Evolutionary conservation across 306 rosid genomes (phyloP), one percentile per base, ranked within the genome.

Genomic region (Castanopsis chinensis): DNA sequence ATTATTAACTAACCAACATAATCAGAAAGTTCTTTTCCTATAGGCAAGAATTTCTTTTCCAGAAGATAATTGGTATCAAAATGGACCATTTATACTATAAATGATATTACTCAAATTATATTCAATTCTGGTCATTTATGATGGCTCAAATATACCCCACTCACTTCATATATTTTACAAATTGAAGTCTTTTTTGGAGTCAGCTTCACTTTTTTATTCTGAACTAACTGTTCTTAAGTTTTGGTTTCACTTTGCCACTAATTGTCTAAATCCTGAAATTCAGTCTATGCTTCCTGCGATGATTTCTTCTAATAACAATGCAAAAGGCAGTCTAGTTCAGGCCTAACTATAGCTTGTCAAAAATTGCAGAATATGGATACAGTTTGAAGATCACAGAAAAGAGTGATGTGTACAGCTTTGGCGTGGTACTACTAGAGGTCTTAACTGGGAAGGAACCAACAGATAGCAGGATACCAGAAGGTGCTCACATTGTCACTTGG

Each of bases 341-440:
- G 73, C 60, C 43, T 81, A 78, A 78, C 51, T 53, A 73, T 19
- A 9, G 18, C n/a, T 70, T 79, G 28, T 74, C 18, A 75, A 15
- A 51, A 85, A 83, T 53, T 90, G 89, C 97, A 94, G 98, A 94
- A 77, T 92, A 92, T 83, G 98, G 97, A 79, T 94, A 94, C 89
- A 94, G 97, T 82, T 82, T 88, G 84, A 90, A 92, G 88, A 92
- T 94, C 92, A 94, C 98, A 68, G 97, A 87, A 82, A 94, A 92
- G 78, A 92, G 98, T 74, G 98, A 94, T 80, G 98, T 94, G 78
- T 94, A 94, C 65, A 94, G 98, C 83, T 94, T 87, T 21, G 98
- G 98, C 4, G 95, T 94, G 51, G 93, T 94, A 76, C 89, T 94
- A 17, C 84, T 94, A 19, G 98, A 94, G 90, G 77, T 91, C 64